Base-by-base conservation (phyloP, 2,329 filamentous ascomycete species). In the Colletotrichum plurivorum region DNA sequence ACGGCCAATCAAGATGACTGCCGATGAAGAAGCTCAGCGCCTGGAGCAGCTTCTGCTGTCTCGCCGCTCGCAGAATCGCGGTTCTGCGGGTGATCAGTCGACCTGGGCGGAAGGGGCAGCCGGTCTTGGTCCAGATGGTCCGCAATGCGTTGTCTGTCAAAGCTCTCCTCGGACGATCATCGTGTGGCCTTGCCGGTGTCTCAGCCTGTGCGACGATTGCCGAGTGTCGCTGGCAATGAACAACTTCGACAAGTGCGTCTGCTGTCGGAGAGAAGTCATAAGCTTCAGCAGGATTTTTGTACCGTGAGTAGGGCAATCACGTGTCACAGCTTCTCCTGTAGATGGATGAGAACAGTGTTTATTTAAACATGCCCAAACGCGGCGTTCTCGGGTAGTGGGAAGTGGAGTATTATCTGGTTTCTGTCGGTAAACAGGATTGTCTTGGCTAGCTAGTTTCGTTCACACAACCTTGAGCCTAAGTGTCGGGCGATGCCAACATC, bases 221-320 rank as follows among this genome's bases (percentile, higher is more conserved):
- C 88, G 96, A 39, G 93, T 98, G 43, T 95, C 94, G 51, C 85
- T 98, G 71, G 96, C 96, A 4, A 95, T 97, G 90, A 97, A 98
- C 78, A 98, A 98, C 78, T 98, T 97, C 78, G 94, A 95, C 72
- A 97, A 94, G 77, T 99, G 96, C 78, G 95, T 98, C 46, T 98
- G 95, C 76, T 98, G 96, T 79, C 88, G 96, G 58, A 89, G 94
- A 65, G 93, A 96, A 74, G 94, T 98, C 36, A 89, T 90, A 63
- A 96, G 95, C 63, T 98, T 97, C 80, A 95, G 94, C 73, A 89
- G 94, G 74, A 90, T 99, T 69, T 99, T 93, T 84, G 94, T 98
- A 48, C 96, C 96, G 39, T 69, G 43, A 68, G 25, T 46, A 9
- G 39, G 39, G 49, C 22, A 58, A 46, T 12, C 36, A 48, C 8